phyloP scores from a whole-genome alignment of 805 yeast species.

The Candida methanosorbosa region DNA sequence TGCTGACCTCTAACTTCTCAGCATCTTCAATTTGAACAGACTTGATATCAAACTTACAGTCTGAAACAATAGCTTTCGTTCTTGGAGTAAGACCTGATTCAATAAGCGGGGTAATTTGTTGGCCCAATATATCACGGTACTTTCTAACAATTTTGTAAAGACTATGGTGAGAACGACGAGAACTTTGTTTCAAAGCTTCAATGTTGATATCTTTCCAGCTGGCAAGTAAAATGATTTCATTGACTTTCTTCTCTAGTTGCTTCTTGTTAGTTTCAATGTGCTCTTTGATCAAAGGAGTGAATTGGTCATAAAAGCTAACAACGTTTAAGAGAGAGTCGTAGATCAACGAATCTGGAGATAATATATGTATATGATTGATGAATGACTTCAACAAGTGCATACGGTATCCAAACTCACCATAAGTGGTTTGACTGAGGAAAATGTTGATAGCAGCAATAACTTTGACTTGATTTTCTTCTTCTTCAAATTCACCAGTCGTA shows the following conservation, averaged over 20 bases:
- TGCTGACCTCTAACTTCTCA: slow-evolving; percentile 2
- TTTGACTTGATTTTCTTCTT: slow-evolving; percentile 21
- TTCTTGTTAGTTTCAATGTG: slow-evolving; percentile 38
- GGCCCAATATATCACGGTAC: slow-evolving; percentile 56
- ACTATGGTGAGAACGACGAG: slow-evolving; percentile 77
- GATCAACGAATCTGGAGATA: slow-evolving; percentile 19
- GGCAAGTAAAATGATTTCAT: slow-evolving; percentile 80
- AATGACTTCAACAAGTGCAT: slow-evolving; percentile 59
- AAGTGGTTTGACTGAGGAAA: slow-evolving; percentile 66
- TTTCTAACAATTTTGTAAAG: slow-evolving; percentile 79
- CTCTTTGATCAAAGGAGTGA: slow-evolving; percentile 38
- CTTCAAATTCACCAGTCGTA: slow-evolving; percentile 31
- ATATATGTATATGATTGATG: slow-evolving; percentile 35
- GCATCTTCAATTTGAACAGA: slow-evolving; percentile 2
- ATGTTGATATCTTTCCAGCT: slow-evolving; percentile 97
- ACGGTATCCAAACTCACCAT: slow-evolving; percentile 64
- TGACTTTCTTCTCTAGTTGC: slow-evolving; percentile 64
- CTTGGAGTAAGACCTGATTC: slow-evolving; percentile 44
- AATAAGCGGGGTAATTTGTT: slow-evolving; percentile 43
- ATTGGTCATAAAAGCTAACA: slow-evolving; percentile 60
- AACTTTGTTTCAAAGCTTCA: slow-evolving; percentile 89
- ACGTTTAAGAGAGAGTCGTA: slow-evolving; percentile 46
- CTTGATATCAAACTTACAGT: neutral
- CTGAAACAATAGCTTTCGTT: slow-evolving; percentile 4
- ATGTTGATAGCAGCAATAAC: slow-evolving; percentile 56